Evolutionary conservation across 2,329 filamentous ascomycete genomes (phyloP), one percentile per base, ranked within the genome.

Genomic region (Aspergillus vadensis): DNA sequence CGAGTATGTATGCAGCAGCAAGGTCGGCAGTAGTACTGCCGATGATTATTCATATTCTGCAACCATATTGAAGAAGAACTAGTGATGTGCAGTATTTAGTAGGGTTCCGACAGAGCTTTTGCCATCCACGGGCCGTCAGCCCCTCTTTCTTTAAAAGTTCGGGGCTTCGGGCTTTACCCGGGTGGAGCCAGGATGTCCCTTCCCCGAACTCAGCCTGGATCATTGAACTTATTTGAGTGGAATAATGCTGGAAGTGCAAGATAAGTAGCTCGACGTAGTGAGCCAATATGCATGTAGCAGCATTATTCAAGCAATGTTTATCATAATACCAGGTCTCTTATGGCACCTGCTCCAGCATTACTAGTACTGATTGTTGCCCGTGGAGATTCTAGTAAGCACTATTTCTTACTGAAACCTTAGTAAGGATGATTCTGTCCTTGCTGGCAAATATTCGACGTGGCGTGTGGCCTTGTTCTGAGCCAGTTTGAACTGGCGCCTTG

Each of bases 41-140:
- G 36, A 19, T 55, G 62, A 60, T 60, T 48, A 60, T 57, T 65
- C 57, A 58, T 65, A 48, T 61, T 57, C 59, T 59, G 62, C 62
- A 58, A 57, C 47, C 54, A 54, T 51, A 55, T 55, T 36, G 25
- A 30, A 50, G 25, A 30, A 50, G 23, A 27, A 30, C 25, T 50
- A 50, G 47, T 32, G 47, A 50, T 50, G 47, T 50, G 47, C 47
- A 50, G 47, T 50, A 27, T 17, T 32, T 41, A 48, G 59, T 58
- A 61, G 59, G 59, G 55, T 57, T 58, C 36, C 56, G 50, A 53
- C 58, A 30, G 52, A 48, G 25, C 60, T 60, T 64, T 62, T 54
- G 56, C 64, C 65, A 66, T 66, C 60, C 59, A 67, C 65, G 65
- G 66, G 58, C 65, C 66, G 66, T 61, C 60, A 59, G 60, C 61